These are phyloP conservation scores for Xylaria sp. DNA, from an alignment of 2,329 filamentous ascomycete genomes.

Conservation along the genomic window DNA sequence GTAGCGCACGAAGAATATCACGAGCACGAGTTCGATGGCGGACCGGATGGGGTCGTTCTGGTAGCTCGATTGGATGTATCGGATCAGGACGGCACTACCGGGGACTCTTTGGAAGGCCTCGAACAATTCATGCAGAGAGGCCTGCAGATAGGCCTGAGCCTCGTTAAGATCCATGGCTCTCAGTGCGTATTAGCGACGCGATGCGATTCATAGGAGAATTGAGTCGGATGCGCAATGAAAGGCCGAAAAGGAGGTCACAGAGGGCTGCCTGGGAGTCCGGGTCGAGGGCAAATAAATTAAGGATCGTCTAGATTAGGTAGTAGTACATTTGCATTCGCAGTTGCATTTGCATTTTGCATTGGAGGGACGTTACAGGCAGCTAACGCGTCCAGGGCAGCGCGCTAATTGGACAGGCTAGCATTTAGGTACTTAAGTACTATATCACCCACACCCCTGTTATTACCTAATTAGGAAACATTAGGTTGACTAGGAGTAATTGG, in stretches of 20 bases:
- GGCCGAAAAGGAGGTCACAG: background rate
- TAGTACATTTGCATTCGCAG: too few relatives aligned
- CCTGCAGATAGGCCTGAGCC: constrained; percentile 64
- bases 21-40: constrained; percentile 90
- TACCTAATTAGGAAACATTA: background rate
- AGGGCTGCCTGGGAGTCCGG: background rate
- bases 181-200: constrained; percentile 8
- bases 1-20: constrained; percentile 96
- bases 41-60: constrained; percentile 96
- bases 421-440: background rate
- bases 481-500: too few relatives aligned
- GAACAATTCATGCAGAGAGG: constrained; percentile 63
- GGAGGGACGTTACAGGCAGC: constrained; percentile 17
- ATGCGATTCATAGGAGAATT: constrained; percentile 21
- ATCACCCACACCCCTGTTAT: background rate
- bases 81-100: constrained; percentile 91
- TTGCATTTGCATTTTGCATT: background rate
- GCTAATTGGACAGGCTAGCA: constrained; percentile 9
- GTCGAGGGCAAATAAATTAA: background rate
- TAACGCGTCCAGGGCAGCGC: background rate
- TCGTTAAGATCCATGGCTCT: constrained; percentile 71
- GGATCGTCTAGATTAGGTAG: background rate
- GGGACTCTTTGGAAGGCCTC: constrained; percentile 88
- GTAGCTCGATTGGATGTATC: constrained; percentile 97
- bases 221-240: background rate